Evolutionary conservation across 2,329 filamentous ascomycete genomes (phyloP).

Genomic region (Xylariaceae sp.): DNA sequence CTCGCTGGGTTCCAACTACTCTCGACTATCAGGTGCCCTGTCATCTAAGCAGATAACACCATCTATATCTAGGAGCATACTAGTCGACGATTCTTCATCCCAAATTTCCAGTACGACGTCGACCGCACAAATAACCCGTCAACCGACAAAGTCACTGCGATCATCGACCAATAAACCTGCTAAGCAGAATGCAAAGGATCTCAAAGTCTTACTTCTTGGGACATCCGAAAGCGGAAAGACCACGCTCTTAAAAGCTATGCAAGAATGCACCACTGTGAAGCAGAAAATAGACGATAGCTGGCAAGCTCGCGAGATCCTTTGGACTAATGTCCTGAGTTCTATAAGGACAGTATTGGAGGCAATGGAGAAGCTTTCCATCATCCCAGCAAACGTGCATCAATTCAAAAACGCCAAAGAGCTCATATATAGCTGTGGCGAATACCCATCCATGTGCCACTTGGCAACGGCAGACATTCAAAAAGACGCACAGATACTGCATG

Average conservation of each 20-base stretch:
- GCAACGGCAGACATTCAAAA: neutral
- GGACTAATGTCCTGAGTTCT: conserved; percentile 6
- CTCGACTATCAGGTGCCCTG: too few relatives aligned
- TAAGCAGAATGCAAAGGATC: neutral
- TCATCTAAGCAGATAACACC: neutral
- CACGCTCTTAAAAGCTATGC: conserved; percentile 4
- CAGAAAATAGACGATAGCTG: neutral
- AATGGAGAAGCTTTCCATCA: neutral
- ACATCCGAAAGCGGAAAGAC: conserved; percentile 9
- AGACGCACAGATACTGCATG: neutral
- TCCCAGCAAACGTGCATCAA: neutral
- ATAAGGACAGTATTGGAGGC: conserved; percentile 1
- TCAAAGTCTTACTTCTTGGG: conserved; percentile 11
- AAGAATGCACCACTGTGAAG: neutral
- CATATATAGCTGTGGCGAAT: neutral
- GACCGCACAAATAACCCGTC: neutral
- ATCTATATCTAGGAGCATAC: neutral
- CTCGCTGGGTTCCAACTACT: neutral
- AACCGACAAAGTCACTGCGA: neutral
- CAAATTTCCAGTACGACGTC: neutral
- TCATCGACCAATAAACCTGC: neutral
- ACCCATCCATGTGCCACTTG: neutral
- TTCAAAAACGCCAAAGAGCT: neutral
- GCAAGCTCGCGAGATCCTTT: neutral
- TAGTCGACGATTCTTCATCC: neutral